Conservation (phyloP, 768 basidiomycete genomes). For the Lentinula guzmanii region DNA sequence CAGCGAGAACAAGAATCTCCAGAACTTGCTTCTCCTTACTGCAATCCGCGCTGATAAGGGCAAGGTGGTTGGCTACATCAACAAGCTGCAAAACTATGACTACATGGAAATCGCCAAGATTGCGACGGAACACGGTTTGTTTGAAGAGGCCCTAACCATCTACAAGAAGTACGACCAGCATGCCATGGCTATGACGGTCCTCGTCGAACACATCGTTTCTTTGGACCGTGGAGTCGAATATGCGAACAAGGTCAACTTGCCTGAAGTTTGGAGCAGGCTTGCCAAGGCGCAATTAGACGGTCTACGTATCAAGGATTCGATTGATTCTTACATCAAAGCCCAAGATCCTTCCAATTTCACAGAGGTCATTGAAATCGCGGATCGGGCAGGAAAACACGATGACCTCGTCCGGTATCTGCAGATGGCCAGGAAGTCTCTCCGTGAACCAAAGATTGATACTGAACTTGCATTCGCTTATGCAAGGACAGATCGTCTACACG, state of each 20-base stretch:
- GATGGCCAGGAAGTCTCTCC: constrained; percentile 95
- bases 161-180: constrained; percentile 98
- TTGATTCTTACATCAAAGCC: constrained; percentile 98
- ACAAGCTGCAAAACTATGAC: constrained; percentile 95
- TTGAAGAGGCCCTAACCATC: constrained; percentile 94
- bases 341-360: constrained; percentile 90
- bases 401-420: constrained; percentile 96
- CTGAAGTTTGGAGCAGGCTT: constrained; percentile 94
- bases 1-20: constrained; percentile 94
- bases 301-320: constrained; percentile 95
- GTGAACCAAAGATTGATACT: constrained; percentile 97
- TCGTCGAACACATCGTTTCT: constrained; percentile 97
- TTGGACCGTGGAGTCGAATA: constrained; percentile 96
- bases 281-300: constrained; percentile 99
- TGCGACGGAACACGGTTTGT: constrained; percentile 91
- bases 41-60: constrained; percentile 98
- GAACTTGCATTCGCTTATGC: constrained; percentile 98
- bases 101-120: constrained; percentile 92
- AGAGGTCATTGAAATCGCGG: constrained; percentile 95
- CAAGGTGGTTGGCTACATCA: constrained; percentile 97
- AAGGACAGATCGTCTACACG: constrained; percentile 94
- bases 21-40: constrained; percentile 91
- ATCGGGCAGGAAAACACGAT: constrained; percentile 84
- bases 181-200: constrained; percentile 92
- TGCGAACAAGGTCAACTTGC: constrained; percentile 92